Evolutionary conservation across 495 filamentous ascomycete species (phyloP), one percentile per base, ranked within the genome.

Genomic region (Elasticomyces elasticus): DNA sequence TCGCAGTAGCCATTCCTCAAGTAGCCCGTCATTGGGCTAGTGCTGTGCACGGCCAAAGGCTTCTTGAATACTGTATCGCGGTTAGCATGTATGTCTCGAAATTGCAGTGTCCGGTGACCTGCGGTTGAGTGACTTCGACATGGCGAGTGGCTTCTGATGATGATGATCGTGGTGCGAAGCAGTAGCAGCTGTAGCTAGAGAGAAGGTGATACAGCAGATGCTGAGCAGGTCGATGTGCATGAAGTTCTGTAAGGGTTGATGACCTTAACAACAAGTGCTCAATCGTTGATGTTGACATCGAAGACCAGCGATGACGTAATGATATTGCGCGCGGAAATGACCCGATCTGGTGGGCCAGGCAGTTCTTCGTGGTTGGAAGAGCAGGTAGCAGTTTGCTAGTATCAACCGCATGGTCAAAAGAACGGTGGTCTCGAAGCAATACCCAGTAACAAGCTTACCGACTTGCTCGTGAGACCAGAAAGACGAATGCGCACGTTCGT

Each of bases 1-100:
- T 68, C 66, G 62, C 81, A 83, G 66, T 79, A 83, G 2, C 80
- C 81, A 51, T 78, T 77, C 23, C 81, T 74, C 53, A 75, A 72
- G 68, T 71, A 82, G 25, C 81, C 81, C 2, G 79, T 82, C 62
- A 77, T 65, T 0, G 81, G 81, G 30, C 70, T 64, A 31, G 74
- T 71, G 51, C 74, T 76, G 70, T 81, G 80, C 50, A 76, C 63
- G 26, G 67, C 66, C 19, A 83, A 72, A 10, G 80, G 80, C 46
- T 76, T 71, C 40, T 74, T 73, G 64, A 79, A 73, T 45, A 83
- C 79, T 79, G 65, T 5, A 31, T 12, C 6, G 33, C 13, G 49
- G 43, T 61, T n/a, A 57, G 54, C 9, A 24, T 40, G 35, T 2
- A n/a, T 25, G 24, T 9, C 26, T 17, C 4, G 2, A 22, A 35